Evolutionary conservation across 129 eudicot genomes (phyloP), one percentile per base, ranked within the genome.

Genomic region (Scalesia atractyloides): DNA sequence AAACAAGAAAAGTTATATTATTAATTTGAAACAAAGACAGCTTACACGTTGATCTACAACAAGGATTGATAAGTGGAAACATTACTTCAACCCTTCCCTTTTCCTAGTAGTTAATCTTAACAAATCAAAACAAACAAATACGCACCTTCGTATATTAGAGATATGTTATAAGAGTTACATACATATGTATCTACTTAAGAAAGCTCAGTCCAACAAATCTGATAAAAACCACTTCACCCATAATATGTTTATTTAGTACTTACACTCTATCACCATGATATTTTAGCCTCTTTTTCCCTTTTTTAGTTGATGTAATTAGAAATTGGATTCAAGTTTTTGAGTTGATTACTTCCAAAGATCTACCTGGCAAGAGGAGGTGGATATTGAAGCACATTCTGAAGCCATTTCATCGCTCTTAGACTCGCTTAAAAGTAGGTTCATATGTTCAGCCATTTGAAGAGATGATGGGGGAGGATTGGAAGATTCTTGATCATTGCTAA

Each of bases 271-370:
- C 79, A 75, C 73, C 69, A 75, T 68, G 43, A 73, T 72, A 79
- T 56, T 30, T 58, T 56, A 72, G 53, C 66, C 59, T 64, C 59
- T 54, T 73, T 70, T 63, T 53, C 20, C 41, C 9, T 75, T 77
- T 59, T 56, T 16, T 30, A 36, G 44, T 53, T 60, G 72, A 62
- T 62, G 46, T 63, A 56, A 62, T 74, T 59, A 49, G 50, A 26
- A 80, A 43, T 39, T 60, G 5, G 36, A 52, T 51, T 66, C 10
- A 7, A 13, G 9, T 26, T 22, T 50, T 41, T 14, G 39, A 22
- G 33, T 74, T 46, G 46, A 59, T 77, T 72, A 87, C 74, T 82
- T 84, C 93, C 93, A 88, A 20, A 82, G 84, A 82, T 88, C 96
- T 63, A 83, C 80, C 62, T 81, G 89, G 73, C 85, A 85, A 76